Conservation (phyloP, 495 filamentous ascomycete species). For the Talaromyces liani region DNA sequence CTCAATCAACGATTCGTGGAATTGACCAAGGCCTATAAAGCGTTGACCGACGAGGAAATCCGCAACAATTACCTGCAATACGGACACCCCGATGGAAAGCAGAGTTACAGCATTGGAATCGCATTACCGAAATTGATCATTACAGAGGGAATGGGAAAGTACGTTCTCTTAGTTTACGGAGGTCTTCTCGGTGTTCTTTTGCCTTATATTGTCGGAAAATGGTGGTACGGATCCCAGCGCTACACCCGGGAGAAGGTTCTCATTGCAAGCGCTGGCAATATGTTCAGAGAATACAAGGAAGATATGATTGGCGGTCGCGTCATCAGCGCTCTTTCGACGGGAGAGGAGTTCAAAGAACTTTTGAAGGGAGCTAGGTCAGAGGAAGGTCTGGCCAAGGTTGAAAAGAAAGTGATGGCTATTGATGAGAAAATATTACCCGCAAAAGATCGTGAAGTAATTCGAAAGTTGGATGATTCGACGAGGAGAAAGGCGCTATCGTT, state of each 20-base stretch:
- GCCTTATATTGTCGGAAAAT: constrained; percentile 88
- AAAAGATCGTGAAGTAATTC: constrained; percentile 55
- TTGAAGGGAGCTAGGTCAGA: constrained; percentile 70
- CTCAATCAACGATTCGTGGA: constrained; percentile 89
- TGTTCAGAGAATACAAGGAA: constrained; percentile 89
- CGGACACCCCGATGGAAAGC: constrained; percentile 95
- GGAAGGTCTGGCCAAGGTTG: constrained; percentile 67
- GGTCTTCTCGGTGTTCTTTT: constrained; percentile 77
- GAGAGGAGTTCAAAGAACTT: constrained; percentile 69
- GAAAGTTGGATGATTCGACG: constrained; percentile 65
- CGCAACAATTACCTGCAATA: constrained; percentile 94
- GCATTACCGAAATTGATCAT: constrained; percentile 90
- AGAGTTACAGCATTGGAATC: constrained; percentile 96
- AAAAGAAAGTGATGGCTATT: constrained; percentile 63
- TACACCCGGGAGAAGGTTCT: constrained; percentile 87
- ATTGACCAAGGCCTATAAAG: constrained; percentile 93
- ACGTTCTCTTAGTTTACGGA: constrained; percentile 85
- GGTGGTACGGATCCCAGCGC: constrained; percentile 96
- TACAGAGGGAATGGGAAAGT: constrained; percentile 89
- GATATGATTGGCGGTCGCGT: constrained; percentile 72
- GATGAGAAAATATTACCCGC: constrained; percentile 38
- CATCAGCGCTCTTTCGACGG: constrained; percentile 69
- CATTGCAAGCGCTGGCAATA: constrained; percentile 82
- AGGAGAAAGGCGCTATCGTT: constrained; percentile 81
- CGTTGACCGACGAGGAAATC: constrained; percentile 91